Conservation (phyloP, 129 eudicot genomes). For the Erigeron canadensis region DNA sequence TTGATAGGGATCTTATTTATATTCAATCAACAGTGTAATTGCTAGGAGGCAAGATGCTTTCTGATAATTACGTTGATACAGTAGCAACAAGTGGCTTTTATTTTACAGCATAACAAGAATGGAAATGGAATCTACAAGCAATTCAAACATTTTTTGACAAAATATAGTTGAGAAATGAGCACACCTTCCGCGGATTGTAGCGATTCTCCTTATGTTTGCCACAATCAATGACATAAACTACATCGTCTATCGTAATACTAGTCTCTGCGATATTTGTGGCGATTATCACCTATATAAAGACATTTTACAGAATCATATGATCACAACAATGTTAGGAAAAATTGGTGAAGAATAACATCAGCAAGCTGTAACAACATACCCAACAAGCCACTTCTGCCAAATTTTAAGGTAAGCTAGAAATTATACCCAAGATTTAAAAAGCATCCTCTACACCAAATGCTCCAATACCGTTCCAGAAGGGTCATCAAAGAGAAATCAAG, state of each 20-base stretch:
- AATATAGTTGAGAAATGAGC: conserved; percentile 25
- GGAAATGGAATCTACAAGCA: conserved; percentile 9
- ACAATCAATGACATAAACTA: conserved; percentile 89
- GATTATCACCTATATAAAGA: conserved; percentile 64
- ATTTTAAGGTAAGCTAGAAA: neutral
- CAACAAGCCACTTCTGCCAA: neutral
- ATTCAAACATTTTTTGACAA: neutral
- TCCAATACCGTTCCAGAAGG: neutral
- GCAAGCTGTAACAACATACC: neutral
- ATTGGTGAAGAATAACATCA: neutral
- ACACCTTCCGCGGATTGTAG: conserved; percentile 89
- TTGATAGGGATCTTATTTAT: conserved; percentile 7
- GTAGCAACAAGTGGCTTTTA: conserved; percentile 7
- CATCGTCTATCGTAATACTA: conserved; percentile 96
- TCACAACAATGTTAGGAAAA: conserved; percentile 1
- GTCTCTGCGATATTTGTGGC: conserved; percentile 99
- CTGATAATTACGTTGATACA: neutral
- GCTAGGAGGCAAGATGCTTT: conserved; percentile 8
- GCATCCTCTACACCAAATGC: neutral
- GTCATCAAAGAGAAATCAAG: too few species aligned
- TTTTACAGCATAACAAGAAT: neutral
- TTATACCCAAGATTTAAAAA: neutral
- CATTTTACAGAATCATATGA: conserved; percentile 11
- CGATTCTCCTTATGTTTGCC: conserved; percentile 99
- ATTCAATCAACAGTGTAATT: neutral